Evolutionary conservation across 2,329 filamentous ascomycete genomes (phyloP), one percentile per base, ranked within the genome.

Genomic region (Stachybotrys chartarum): DNA sequence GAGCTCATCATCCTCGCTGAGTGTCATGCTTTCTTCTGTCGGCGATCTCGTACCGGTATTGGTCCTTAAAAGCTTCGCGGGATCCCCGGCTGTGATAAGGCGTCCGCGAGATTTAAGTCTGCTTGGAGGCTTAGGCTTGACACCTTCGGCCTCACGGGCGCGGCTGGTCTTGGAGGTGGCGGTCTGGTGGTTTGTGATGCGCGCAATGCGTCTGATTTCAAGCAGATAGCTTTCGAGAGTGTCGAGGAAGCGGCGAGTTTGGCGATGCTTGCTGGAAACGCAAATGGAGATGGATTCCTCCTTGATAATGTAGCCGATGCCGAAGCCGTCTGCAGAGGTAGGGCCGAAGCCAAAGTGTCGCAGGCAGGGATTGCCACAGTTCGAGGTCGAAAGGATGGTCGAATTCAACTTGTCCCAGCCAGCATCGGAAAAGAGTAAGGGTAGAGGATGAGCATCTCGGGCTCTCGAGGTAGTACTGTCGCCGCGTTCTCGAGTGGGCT

Each of bases 221-320:
- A 96, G 77, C 52, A 97, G 82, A 70, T 97, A 99, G 58, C 83
- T 87, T 70, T 97, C 94, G 2, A 97, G 76, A 0, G 91, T 90
- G 65, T 96, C 91, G 58, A 97, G 85, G 67, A 94, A 95, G 6
- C 94, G 86, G 62, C 85, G 85, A 0, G 94, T 99, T 74, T 99
- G 94, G 46, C 94, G 79, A 70, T 99, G 94, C 73, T 97, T 97
- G 66, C 88, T 94, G 14, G 87, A 89, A 1, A 92, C 91, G 70
- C 94, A 97, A 58, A 99, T 93, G 50, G 87, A 91, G 58, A 97
- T 89, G 51, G 84, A 82, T 17, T 72, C 70, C 30, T 73, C 70
- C 73, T 99, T 99, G 81, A 99, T 97, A 66, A 99, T 97, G 75
- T 99, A 99, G 3, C 94, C 94, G 55, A 99, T 97, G 32, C 94